phyloP scores from a whole-genome alignment of 1,284 basidiomycete species.

The Marasmius sp. region DNA sequence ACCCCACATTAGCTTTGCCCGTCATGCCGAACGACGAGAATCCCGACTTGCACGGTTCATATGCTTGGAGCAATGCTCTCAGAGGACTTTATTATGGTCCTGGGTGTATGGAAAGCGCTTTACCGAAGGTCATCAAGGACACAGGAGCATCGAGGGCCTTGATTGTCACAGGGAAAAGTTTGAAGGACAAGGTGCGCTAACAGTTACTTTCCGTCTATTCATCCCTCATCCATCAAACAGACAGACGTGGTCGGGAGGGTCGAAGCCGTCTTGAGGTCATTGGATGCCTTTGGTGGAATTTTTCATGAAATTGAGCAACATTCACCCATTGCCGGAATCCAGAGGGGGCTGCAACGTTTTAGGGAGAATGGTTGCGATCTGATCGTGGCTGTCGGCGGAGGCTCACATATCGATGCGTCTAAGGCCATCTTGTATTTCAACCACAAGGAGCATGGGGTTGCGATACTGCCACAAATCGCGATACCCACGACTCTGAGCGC shows the following conservation, averaged over 20 bases:
- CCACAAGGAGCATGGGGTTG: constrained; percentile 53
- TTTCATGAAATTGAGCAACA: constrained; percentile 80
- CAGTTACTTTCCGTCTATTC: not conserved
- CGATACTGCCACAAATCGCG: constrained; percentile 57
- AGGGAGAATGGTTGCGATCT: constrained; percentile 60
- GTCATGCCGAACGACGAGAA: too few relatives aligned
- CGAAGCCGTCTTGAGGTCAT: constrained; percentile 56
- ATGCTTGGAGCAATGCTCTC: constrained; percentile 63
- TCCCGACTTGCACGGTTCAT: constrained; percentile 48
- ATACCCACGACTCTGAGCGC: constrained; percentile 83
- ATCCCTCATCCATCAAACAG: constrained; percentile 29
- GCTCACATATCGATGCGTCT: constrained; percentile 76
- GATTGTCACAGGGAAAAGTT: constrained; percentile 68
- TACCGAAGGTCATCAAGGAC: constrained; percentile 58
- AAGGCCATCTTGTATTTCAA: constrained; percentile 68
- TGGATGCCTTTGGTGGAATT: constrained; percentile 59
- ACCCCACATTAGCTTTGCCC: too few relatives aligned
- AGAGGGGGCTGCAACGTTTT: constrained; percentile 54
- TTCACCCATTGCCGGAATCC: constrained; percentile 69
- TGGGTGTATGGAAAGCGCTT: constrained; percentile 55
- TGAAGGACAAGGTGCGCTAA: constrained; percentile 58
- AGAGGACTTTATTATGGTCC: constrained; percentile 70
- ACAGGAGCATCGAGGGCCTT: constrained; percentile 62
- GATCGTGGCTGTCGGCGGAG: constrained; percentile 76
- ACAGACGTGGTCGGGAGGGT: constrained; percentile 63